Evolutionary conservation across 2,329 filamentous ascomycete species (phyloP).

Genomic region (Elsinoe australis): DNA sequence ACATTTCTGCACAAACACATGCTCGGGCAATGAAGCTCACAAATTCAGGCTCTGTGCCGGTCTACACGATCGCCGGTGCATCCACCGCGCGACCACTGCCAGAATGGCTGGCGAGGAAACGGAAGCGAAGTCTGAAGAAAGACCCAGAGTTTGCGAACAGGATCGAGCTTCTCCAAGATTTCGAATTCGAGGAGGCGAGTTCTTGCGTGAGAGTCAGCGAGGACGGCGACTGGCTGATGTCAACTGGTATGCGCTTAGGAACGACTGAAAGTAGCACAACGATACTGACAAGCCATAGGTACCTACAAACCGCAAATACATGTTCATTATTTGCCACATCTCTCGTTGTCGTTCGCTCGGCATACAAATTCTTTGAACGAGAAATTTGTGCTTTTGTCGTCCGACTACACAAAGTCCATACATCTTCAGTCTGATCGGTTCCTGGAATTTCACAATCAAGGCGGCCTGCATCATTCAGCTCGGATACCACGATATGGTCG

Average conservation of each 20-base stretch:
- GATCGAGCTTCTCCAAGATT: constrained; percentile 91
- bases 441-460: constrained; percentile 86
- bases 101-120: constrained; percentile 85
- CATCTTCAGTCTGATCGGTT: constrained; percentile 88
- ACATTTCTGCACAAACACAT: not conserved
- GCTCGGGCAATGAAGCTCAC: constrained; percentile 62
- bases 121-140: constrained; percentile 86
- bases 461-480: constrained; percentile 80
- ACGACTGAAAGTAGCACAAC: not conserved
- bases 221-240: constrained; percentile 97
- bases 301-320: constrained; percentile 79
- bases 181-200: constrained; percentile 94
- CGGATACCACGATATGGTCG: constrained; percentile 87
- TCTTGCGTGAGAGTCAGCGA: constrained; percentile 83
- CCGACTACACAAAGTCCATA: constrained; percentile 87
- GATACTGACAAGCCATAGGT: constrained; percentile 32
- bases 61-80: constrained; percentile 91
- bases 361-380: constrained; percentile 90
- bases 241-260: constrained; percentile 56
- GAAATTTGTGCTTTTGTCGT: constrained; percentile 79
- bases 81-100: constrained; percentile 80
- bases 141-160: constrained; percentile 89
- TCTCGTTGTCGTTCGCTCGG: constrained; percentile 86
- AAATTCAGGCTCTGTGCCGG: constrained; percentile 73
- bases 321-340: constrained; percentile 85